Base-by-base conservation (phyloP, 495 filamentous ascomycete genomes). In the Hypoxylon trugodes region DNA sequence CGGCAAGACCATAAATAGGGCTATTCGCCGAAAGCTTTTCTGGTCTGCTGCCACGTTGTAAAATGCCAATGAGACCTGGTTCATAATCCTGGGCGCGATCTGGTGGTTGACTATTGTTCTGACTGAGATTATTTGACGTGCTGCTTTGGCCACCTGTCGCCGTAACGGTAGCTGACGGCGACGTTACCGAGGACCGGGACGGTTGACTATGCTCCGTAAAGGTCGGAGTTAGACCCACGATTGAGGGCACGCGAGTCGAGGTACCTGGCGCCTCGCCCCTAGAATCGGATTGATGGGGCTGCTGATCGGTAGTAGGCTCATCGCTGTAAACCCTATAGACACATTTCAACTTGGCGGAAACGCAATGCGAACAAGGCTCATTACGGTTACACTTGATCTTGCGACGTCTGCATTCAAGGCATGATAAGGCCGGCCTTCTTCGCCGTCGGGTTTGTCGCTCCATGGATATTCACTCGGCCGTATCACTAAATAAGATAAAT, bases 301-400 rank as follows among this genome's bases (percentile, higher is more conserved):
- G 52, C 7, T 40, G 52, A 13, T 21, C 41, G 33, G 7, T 22
- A 32, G 33, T n/a, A 4, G 47, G 35, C 7, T 55, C 55, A 28
- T 61, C 35, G 48, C 33, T 30, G 36, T 64, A 66, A 12, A 65
- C 22, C 32, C 60, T 64, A 28, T 56, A 74, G 4, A 16, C 56
- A 38, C 73, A 74, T 18, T 56, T 59, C 22, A 57, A 50, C 28
- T 68, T 64, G 7, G 67, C 21, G 0, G 64, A 54, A 21, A 81
- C 68, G 47, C 81, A 82, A 62, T 77, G 79, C 10, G 71, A 55
- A 57, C 80, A 84, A 25, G 79, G 80, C 10, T 74, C 66, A 21
- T 63, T 69, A 25, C 73, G 73, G 53, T 83, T 76, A 59, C 80
- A 84, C 55, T 78, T 81, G 64, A 83, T 77, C 71, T 82, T 83